Evolutionary conservation across 2,329 filamentous ascomycete species (phyloP).

Genomic region (Talaromyces verruculosus): DNA sequence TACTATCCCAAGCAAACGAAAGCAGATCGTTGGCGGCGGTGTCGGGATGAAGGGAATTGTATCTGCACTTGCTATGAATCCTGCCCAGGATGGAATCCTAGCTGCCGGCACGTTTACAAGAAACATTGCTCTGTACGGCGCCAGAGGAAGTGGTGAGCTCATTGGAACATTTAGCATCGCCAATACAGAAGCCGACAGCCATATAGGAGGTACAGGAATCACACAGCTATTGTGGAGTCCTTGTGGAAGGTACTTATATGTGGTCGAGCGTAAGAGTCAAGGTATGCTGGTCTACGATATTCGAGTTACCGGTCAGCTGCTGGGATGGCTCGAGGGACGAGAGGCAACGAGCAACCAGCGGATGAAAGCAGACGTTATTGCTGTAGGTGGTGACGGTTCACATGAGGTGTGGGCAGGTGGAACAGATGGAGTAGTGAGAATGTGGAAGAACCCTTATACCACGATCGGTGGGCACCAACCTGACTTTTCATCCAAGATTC

Average conservation of each 20-base stretch:
- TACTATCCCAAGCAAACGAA: constrained; percentile 53
- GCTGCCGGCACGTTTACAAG: constrained; percentile 60
- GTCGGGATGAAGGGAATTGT: constrained; percentile 58
- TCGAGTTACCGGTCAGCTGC: constrained; percentile 51
- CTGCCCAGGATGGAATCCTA: constrained; percentile 47
- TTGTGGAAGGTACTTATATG: constrained; percentile 58
- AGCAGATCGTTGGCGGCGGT: constrained; percentile 47
- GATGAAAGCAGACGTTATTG: constrained; percentile 55
- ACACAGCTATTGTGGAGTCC: constrained; percentile 59
- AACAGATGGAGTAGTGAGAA: constrained; percentile 54
- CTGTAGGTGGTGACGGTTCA: constrained; percentile 34
- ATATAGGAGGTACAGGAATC: constrained; percentile 54
- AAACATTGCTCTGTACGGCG: constrained; percentile 57
- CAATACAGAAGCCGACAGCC: constrained; percentile 38
- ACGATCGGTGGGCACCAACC: constrained; percentile 44
- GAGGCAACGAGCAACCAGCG: constrained; percentile 54
- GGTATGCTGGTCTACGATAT: constrained; percentile 60
- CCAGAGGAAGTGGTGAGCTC: constrained; percentile 50
- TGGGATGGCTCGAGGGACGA: constrained; percentile 52
- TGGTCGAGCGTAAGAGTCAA: constrained; percentile 58
- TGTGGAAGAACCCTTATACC: constrained; percentile 51
- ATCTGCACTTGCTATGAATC: constrained; percentile 51
- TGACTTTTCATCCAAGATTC: constrained; percentile 45
- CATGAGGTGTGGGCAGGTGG: constrained; percentile 62
- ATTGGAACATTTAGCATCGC: constrained; percentile 54